Percentiles rank a stretch among this genome's conserved stretches.
Evolutionary conservation across 176 grass and related monocot genomes (phyloP).

Genomic region (Phoenix roebelenii): DNA sequence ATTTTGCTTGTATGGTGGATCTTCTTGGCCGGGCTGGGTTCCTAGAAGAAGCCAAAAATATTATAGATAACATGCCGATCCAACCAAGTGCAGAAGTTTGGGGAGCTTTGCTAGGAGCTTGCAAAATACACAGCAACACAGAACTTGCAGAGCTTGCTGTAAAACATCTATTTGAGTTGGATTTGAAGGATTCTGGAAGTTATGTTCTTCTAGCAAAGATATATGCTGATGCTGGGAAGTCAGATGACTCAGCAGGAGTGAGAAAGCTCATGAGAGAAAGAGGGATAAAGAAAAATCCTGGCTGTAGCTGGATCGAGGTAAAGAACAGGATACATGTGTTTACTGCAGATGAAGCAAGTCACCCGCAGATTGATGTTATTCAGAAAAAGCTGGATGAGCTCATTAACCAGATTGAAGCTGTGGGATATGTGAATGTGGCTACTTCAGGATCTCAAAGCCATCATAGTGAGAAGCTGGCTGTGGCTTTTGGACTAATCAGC

Average conservation of each 20-base stretch:
- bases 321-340: conserved; percentile 76
- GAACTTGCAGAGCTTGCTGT: conserved; percentile 66
- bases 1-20: conserved; percentile 94
- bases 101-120: conserved; percentile 77
- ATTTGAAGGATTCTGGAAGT: conserved; percentile 76
- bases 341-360: conserved; percentile 65
- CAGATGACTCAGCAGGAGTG: conserved; percentile 60
- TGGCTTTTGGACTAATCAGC: conserved; percentile 71
- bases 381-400: conserved; percentile 52
- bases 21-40: conserved; percentile 69
- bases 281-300: conserved; percentile 80
- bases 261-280: conserved; percentile 86
- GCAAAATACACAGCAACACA: conserved; percentile 58
- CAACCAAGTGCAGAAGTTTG: conserved; percentile 73
- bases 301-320: conserved; percentile 88
- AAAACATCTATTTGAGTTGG: conserved; percentile 67
- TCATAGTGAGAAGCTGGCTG: conserved; percentile 89
- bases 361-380: conserved; percentile 55
- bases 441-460: conserved; percentile 30
- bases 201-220: conserved; percentile 87
- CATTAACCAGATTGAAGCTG: conserved; percentile 42
- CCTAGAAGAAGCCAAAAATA: conserved; percentile 63
- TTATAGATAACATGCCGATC: conserved; percentile 73
- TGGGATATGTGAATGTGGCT: conserved; percentile 45
- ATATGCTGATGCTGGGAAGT: conserved; percentile 72